These are phyloP conservation scores for Dichomitus squalens DNA, from an alignment of 1,284 basidiomycete genomes.

Conservation along the genomic window DNA sequence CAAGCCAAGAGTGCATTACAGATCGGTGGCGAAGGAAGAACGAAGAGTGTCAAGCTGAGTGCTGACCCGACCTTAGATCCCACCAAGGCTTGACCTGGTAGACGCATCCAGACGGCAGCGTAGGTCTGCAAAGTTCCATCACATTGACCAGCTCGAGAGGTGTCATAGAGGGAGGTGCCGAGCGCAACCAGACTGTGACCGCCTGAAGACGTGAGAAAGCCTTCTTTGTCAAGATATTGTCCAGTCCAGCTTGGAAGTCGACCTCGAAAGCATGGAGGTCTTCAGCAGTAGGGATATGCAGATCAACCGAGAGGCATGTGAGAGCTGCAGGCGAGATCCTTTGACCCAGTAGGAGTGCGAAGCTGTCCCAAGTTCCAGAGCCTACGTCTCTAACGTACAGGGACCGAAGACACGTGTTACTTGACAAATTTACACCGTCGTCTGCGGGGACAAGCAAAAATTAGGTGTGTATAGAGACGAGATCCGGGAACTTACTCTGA, in stretches of 20 bases:
- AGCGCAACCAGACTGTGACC: conserved; percentile 15
- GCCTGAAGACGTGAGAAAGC: conserved; percentile 9
- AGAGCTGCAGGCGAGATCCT: conserved; percentile 9
- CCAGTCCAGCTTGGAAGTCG: not conserved
- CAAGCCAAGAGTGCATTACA: not conserved
- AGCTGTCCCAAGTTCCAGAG: not conserved
- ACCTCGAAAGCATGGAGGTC: not conserved
- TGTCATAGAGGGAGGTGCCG: conserved; percentile 8
- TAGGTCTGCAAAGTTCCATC: conserved; percentile 14
- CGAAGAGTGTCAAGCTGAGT: not conserved
- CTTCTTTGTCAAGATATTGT: conserved; percentile 3
- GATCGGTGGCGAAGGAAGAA: not conserved
- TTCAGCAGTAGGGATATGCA: conserved; percentile 5
- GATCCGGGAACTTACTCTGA: conserved; percentile 3
- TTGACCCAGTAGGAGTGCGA: conserved; percentile 2
- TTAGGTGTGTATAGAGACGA: not conserved
- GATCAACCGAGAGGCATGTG: conserved; percentile 8
- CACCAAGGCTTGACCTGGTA: conserved; percentile 16
- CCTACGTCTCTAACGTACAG: conserved; percentile 16
- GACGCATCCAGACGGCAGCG: conserved; percentile 3
- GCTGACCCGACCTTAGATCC: not conserved
- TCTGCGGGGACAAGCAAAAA: not conserved
- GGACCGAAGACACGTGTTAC: conserved; percentile 7
- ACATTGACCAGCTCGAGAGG: conserved; percentile 1
- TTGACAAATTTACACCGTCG: conserved; percentile 1